Percentiles rank a stretch among this genome's conserved stretches.
phyloP scores from a whole-genome alignment of 1,139 yeast genomes.

The Suhomyces ambrosiae region DNA sequence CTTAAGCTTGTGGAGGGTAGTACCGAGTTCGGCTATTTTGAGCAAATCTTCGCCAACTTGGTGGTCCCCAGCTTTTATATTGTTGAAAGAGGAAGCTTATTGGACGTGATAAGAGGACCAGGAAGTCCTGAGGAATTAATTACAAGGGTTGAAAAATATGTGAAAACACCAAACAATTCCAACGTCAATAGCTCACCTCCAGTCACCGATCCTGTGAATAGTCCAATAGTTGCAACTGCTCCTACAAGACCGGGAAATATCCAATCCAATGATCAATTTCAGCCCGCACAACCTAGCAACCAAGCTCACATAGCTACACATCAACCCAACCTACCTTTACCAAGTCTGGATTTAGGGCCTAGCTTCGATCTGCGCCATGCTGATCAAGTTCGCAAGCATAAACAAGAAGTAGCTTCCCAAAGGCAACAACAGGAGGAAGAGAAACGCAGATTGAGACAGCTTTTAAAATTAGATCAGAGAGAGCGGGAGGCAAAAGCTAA shows the following conservation, averaged over 20 bases:
- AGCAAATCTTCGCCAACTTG: slow-evolving; percentile 51
- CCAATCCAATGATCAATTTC: neutral
- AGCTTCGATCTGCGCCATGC: too few species aligned
- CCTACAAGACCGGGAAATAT: neutral
- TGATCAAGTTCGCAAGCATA: slow-evolving; percentile 40
- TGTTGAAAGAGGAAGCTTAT: slow-evolving; percentile 46
- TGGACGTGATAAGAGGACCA: slow-evolving; percentile 41
- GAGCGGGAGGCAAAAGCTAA: slow-evolving; percentile 35
- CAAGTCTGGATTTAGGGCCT: too few species aligned
- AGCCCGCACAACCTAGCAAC: too few species aligned
- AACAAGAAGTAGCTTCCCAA: slow-evolving; percentile 40
- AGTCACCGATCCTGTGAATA: too few species aligned
- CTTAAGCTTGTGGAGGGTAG: slow-evolving; percentile 49
- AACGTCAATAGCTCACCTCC: too few species aligned
- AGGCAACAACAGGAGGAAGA: slow-evolving; percentile 47
- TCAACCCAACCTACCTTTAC: too few species aligned
- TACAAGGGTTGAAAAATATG: slow-evolving; percentile 1
- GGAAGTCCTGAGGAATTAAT: slow-evolving; percentile 21
- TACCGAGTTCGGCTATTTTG: slow-evolving; percentile 49
- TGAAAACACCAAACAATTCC: neutral
- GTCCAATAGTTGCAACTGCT: neutral
- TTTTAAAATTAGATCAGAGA: slow-evolving; percentile 52
- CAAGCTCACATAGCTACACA: too few species aligned
- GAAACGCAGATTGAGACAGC: slow-evolving; percentile 52
- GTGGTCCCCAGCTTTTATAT: slow-evolving; percentile 52